These are phyloP conservation scores for Tulasnella calospora DNA, from an alignment of 768 basidiomycete species.

Conservation along the genomic window DNA sequence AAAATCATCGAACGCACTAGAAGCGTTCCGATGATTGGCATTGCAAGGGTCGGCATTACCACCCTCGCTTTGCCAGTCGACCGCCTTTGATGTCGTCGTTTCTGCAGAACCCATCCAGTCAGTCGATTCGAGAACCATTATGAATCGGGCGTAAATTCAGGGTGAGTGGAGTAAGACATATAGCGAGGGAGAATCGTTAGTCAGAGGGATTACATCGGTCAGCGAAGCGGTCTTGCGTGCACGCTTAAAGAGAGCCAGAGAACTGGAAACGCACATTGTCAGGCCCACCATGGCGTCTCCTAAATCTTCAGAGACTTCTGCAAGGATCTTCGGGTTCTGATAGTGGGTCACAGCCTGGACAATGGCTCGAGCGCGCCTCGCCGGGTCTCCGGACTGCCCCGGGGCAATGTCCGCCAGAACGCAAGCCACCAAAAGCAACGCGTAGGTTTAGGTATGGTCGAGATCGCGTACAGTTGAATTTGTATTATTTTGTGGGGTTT, in stretches of 20 bases:
- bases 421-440: neutral
- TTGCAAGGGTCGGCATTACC: constrained; percentile 41
- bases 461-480: neutral
- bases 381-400: constrained; percentile 79
- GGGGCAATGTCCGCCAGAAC: neutral
- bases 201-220: neutral
- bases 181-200: neutral
- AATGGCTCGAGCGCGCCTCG: constrained; percentile 88
- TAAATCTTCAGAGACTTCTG: constrained; percentile 79
- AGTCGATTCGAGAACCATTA: constrained; percentile 4
- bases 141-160: neutral
- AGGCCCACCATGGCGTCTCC: constrained; percentile 93
- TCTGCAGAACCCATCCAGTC: constrained; percentile 38
- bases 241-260: constrained; percentile 1
- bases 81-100: constrained; percentile 67
- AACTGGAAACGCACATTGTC: constrained; percentile 58
- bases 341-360: constrained; percentile 94
- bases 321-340: constrained; percentile 88
- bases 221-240: neutral
- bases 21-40: constrained; percentile 1
- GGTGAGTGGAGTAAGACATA: neutral
- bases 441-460: neutral
- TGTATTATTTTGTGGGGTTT: constrained; percentile 3
- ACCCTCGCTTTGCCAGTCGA: constrained; percentile 60
- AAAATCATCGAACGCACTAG: neutral